Conservation (phyloP, 768 basidiomycete genomes). For the Pisolithus orientalis region DNA sequence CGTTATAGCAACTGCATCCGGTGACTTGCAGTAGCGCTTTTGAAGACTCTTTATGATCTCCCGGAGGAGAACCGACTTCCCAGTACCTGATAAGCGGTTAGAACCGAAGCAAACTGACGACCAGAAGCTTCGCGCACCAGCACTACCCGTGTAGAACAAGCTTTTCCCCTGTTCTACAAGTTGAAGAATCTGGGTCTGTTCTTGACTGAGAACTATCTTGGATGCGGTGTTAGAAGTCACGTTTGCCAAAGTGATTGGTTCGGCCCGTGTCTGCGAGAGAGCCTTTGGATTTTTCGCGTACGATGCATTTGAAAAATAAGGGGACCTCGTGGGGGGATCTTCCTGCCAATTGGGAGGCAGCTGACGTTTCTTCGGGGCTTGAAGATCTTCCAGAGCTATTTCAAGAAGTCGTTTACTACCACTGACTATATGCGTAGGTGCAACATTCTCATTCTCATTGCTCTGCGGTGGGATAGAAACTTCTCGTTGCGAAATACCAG, state of each 20-base stretch:
- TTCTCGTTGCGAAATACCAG: constrained; percentile 42
- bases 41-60: constrained; percentile 80
- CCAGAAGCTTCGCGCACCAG: constrained; percentile 51
- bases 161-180: constrained; percentile 69
- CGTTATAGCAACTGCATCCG: constrained; percentile 85
- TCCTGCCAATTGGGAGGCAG: constrained; percentile 47
- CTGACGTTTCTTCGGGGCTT: constrained; percentile 46
- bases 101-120: constrained; percentile 10
- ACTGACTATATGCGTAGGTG: constrained; percentile 14
- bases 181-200: constrained; percentile 79
- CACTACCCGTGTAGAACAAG: constrained; percentile 95
- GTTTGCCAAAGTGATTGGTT: not conserved
- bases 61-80: constrained; percentile 90
- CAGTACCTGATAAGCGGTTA: constrained; percentile 59
- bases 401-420: constrained; percentile 30
- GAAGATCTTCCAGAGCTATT: constrained; percentile 11
- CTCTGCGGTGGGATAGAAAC: constrained; percentile 17
- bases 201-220: constrained; percentile 64
- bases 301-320: constrained; percentile 24
- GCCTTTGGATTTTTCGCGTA: constrained; percentile 8
- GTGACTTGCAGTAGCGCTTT: constrained; percentile 42
- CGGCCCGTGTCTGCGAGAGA: constrained; percentile 3
- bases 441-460: constrained; percentile 7
- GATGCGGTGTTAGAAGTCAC: constrained; percentile 5
- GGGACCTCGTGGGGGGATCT: constrained; percentile 30